Base-by-base conservation (phyloP, 768 basidiomycete genomes). In the Infundibulicybe gibba region DNA sequence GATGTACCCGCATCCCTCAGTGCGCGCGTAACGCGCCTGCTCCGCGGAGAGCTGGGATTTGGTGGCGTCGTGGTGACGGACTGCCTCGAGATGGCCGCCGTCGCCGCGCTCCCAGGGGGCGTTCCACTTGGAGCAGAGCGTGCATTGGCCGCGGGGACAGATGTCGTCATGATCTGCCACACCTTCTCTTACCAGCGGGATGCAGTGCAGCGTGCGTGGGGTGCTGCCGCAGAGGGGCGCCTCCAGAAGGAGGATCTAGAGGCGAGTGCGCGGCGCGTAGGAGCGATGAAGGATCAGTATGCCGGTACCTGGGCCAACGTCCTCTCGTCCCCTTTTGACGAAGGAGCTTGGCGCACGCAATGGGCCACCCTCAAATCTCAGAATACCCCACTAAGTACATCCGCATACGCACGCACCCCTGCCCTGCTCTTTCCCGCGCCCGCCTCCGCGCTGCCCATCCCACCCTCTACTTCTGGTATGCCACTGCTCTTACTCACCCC, bases 141-240 rank as follows among this genome's bases (percentile, higher is more conserved):
- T 49, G 76, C 79, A 4, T 56, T 87, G 37, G 65, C 67, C 41
- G 85, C 86, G 0, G 85, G 85, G 3, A 81, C 80, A 13, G 87
- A 88, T 47, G 63, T 88, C n/a, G 82, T 68, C 3, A 87, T 88
- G 86, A 77, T 85, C 35, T 88, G 85, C 51, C 87, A 87, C 55
- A 79, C 72, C 6, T 73, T 78, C 45, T 64, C 61, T 12, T 61
- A 70, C 48, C 85, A 87, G 51, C 63, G 61, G 11, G 76, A 73
- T 0, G 80, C 84, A 0, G 49, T 88, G 1, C 67, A 79, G 48
- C 68, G 62, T 17, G 71, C 74, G 2, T 85, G 76, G 56, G 57
- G 59, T 13, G 84, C 83, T 0, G 57, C 84, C n/a, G 57, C 64
- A 40, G 55, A 54, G 1, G 80, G 80, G 3, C 49, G 61, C 14